Conservation (phyloP, 345 rosid genomes). For the Syzygium aromaticum region DNA sequence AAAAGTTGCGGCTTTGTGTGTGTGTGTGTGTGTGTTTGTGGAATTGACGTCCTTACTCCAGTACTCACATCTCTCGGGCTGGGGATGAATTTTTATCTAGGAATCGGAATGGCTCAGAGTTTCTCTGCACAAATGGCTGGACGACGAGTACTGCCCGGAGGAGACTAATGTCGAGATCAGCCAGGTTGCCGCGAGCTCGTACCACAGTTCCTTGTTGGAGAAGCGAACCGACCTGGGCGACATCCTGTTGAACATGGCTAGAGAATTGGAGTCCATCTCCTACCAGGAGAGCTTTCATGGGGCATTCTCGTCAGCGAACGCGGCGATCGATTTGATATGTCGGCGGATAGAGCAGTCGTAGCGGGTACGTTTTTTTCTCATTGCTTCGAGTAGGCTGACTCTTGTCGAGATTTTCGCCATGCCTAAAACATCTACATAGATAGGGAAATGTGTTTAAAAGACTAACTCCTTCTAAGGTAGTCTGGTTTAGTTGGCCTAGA, state of each 20-base stretch:
- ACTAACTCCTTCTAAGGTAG: background rate
- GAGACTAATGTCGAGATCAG: slow-evolving; percentile 79
- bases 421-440: background rate
- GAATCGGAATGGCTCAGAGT: slow-evolving; percentile 90
- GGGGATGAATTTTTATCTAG: slow-evolving; percentile 9
- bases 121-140: slow-evolving; percentile 80
- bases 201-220: slow-evolving; percentile 41
- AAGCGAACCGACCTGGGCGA: slow-evolving; percentile 60
- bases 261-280: slow-evolving; percentile 58
- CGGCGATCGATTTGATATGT: slow-evolving; percentile 56
- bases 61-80: background rate
- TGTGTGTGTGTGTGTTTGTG: background rate
- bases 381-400: background rate
- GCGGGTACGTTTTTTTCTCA: background rate
- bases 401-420: background rate
- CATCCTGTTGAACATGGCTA: slow-evolving; percentile 70
- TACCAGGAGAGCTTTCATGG: slow-evolving; percentile 90
- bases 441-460: background rate
- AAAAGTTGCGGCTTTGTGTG: background rate
- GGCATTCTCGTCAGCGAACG: slow-evolving; percentile 82
- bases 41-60: background rate
- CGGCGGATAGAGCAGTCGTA: slow-evolving; percentile 37
- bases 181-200: slow-evolving; percentile 55
- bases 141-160: slow-evolving; percentile 95
- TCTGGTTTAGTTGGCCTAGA: background rate